Base-by-base conservation (phyloP, 176 grass and related monocot species). In the Rhynchospora breviuscula region DNA sequence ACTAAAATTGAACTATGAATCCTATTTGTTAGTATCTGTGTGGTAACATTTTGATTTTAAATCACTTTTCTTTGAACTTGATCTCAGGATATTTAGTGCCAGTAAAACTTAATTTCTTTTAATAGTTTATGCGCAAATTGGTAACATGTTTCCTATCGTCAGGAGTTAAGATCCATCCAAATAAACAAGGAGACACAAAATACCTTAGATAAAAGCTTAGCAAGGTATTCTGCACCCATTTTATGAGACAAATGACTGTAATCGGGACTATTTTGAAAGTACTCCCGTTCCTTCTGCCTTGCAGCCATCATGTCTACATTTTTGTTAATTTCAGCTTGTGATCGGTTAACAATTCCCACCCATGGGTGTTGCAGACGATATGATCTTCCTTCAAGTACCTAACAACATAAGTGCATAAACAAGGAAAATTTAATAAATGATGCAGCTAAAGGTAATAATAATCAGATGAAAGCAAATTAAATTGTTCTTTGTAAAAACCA, bases 261-360 rank as follows among this genome's bases (percentile, higher is more conserved):
- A 53, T 99, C 97, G 68, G 97, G 93, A 81, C 97, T 96, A 69
- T 85, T 93, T 86, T 94, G 86, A 79, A 99, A 99, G 85, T 99
- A 99, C 63, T 99, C 97, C 56, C 82, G 74, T 86, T 99, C 97
- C 86, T 99, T 99, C 35, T 85, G 84, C 47, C 97, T 82, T 83
- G 97, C 97, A 85, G 84, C 88, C 22, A 99, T 90, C 97, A 99
- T 99, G 59, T 99, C 97, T 53, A 96, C 88, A 92, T 95, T 99
- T 88, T 85, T 96, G 79, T 99, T 99, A 86, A 99, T 99, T 86
- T 99, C 97, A 90, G 97, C 97, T 93, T 99, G 97, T 76, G 97
- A 99, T 45, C 97, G 91, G 74, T 99, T 99, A 54, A 99, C 97
- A 85, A 99, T 88, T 72, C 97, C 97, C 40, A 99, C 97, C 97